A percentile compares a stretch with the other conserved stretches of the same genome.
Conservation (phyloP, 352 stramenopile species). For the Phytophthora multivora region DNA sequence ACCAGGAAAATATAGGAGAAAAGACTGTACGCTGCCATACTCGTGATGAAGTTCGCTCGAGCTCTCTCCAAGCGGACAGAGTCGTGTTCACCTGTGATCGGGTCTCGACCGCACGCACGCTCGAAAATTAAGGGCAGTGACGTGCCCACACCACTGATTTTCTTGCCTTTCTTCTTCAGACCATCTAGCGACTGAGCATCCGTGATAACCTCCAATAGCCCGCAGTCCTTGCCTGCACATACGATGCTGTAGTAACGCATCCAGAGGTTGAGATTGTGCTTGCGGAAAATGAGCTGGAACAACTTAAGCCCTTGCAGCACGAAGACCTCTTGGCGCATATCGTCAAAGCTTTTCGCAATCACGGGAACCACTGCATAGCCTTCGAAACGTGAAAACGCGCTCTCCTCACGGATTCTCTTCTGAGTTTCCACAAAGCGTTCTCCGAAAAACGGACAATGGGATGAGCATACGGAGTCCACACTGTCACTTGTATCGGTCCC, state of each 20-base stretch:
- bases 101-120: constrained; percentile 48
- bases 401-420: constrained; percentile 79
- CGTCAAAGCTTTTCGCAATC: constrained; percentile 98
- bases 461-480: constrained; percentile 19
- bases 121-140: constrained; percentile 60
- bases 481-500: constrained; percentile 22
- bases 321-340: constrained; percentile 97
- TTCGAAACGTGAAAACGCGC: constrained; percentile 57
- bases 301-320: constrained; percentile 94
- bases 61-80: constrained; percentile 62
- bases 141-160: constrained; percentile 25
- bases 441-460: constrained; percentile 54
- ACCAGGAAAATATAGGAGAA: constrained; percentile 97
- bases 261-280: constrained; percentile 89
- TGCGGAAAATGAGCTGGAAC: constrained; percentile 94
- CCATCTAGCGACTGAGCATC: constrained; percentile 96
- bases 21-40: constrained; percentile 95
- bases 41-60: constrained; percentile 94
- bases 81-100: constrained; percentile 45
- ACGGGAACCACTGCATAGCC: constrained; percentile 90
- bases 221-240: constrained; percentile 91
- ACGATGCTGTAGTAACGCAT: constrained; percentile 96
- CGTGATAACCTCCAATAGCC: constrained; percentile 94
- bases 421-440: constrained; percentile 93
- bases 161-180: constrained; percentile 91